Evolutionary conservation across 257 asterid species (phyloP).

Genomic region (Asclepias syriaca): DNA sequence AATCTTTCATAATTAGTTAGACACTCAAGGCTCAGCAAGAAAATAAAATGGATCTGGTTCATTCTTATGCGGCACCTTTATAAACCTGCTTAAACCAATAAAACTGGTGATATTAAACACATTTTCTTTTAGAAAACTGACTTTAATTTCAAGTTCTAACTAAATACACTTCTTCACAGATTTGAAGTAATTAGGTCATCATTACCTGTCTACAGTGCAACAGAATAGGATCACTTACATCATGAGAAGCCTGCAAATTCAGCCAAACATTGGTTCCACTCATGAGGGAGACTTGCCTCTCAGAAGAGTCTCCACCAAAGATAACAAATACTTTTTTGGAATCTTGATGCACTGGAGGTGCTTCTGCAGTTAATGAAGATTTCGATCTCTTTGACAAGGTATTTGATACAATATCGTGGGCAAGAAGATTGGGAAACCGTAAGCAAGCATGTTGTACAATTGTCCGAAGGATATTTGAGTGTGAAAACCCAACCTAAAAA

Average conservation of each 20-base stretch:
- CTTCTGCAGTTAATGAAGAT: conserved; percentile 31
- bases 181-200: neutral
- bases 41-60: neutral
- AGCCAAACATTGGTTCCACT: conserved; percentile 97
- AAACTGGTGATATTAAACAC: neutral
- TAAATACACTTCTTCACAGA: neutral
- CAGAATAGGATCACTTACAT: conserved; percentile 45
- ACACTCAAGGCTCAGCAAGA: neutral
- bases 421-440: conserved; percentile 58
- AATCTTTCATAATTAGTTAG: neutral
- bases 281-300: conserved; percentile 91
- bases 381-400: conserved; percentile 28
- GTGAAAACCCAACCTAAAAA: conserved; percentile 84
- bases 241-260: conserved; percentile 69
- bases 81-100: neutral
- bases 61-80: neutral
- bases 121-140: neutral
- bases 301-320: conserved; percentile 87
- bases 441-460: conserved; percentile 76
- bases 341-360: conserved; percentile 23
- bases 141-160: neutral
- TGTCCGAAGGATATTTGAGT: conserved; percentile 75
- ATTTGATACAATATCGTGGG: conserved; percentile 40
- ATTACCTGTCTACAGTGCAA: neutral
- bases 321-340: conserved; percentile 57